Conservation (phyloP, 1,284 basidiomycete genomes). For the Rhodotorula sp. region DNA sequence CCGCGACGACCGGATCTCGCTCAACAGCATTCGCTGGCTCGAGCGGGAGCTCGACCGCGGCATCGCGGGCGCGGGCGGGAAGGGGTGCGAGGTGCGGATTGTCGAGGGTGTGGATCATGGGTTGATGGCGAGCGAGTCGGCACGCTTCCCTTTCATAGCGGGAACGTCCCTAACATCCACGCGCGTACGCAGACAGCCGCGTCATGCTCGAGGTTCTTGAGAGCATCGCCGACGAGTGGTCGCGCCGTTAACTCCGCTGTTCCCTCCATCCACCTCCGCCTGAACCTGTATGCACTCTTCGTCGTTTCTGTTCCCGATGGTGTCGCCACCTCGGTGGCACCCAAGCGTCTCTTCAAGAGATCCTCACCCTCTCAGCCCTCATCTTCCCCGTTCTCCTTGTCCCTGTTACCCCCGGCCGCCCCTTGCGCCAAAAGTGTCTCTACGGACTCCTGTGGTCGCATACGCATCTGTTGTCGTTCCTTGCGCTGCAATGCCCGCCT, state of each 20-base stretch:
- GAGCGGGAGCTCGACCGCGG: conserved; percentile 75
- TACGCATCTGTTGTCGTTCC: too few species aligned
- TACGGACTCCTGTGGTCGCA: too few species aligned
- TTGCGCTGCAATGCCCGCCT: too few species aligned
- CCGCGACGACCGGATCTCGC: conserved; percentile 86
- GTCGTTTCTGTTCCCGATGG: too few species aligned
- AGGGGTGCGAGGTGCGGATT: conserved; percentile 69
- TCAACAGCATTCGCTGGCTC: conserved; percentile 77
- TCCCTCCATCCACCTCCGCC: not conserved
- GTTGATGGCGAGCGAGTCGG: conserved; percentile 72
- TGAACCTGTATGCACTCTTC: too few species aligned
- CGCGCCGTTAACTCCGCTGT: not conserved
- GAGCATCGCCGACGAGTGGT: conserved; percentile 52
- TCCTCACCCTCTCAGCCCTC: too few species aligned
- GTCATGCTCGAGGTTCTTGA: conserved; percentile 89
- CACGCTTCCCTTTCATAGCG: not conserved
- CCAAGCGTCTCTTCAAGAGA: too few species aligned
- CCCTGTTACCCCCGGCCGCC: too few species aligned
- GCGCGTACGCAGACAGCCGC: conserved; percentile 56
- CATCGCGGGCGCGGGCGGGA: conserved; percentile 36
- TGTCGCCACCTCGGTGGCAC: too few species aligned
- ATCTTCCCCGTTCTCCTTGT: too few species aligned
- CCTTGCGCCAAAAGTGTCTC: too few species aligned
- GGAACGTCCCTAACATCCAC: too few species aligned
- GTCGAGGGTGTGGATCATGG: conserved; percentile 86